A percentile compares a stretch with the other conserved stretches of the same genome.
phyloP scores from a whole-genome alignment of 2,329 filamentous ascomycete species.

The Penicillium carneum region DNA sequence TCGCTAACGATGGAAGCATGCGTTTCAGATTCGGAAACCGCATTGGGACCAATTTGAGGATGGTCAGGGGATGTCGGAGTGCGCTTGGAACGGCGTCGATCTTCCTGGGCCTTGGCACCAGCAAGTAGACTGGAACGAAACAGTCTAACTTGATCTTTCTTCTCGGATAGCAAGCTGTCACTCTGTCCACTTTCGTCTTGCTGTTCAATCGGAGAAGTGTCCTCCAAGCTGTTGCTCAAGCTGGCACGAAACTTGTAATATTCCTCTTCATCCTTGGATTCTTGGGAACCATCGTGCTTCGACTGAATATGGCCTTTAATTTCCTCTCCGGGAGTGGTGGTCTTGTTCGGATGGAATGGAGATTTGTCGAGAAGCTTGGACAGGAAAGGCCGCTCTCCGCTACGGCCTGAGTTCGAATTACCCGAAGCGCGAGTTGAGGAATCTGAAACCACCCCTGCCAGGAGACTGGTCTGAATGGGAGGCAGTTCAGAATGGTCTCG shows the following conservation, averaged over 20 bases:
- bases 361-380: neutral
- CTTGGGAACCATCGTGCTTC: neutral
- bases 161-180: neutral
- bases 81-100: neutral
- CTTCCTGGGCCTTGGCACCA: neutral
- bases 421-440: neutral
- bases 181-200: neutral
- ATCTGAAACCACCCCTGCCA: neutral
- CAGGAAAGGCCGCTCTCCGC: neutral
- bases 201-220: neutral
- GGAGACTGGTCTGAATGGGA: neutral
- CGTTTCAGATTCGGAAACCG: neutral
- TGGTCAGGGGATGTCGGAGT: neutral
- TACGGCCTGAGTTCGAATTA: neutral
- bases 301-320: neutral
- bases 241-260: neutral
- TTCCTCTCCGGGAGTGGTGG: neutral
- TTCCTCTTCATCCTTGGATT: neutral
- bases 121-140: conserved; percentile 10
- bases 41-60: neutral
- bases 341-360: neutral
- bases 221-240: neutral
- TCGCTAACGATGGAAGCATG: neutral
- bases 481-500: neutral
- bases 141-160: neutral